Base-by-base conservation (phyloP, 495 filamentous ascomycete species). In the Recurvomyces mirabilis region DNA sequence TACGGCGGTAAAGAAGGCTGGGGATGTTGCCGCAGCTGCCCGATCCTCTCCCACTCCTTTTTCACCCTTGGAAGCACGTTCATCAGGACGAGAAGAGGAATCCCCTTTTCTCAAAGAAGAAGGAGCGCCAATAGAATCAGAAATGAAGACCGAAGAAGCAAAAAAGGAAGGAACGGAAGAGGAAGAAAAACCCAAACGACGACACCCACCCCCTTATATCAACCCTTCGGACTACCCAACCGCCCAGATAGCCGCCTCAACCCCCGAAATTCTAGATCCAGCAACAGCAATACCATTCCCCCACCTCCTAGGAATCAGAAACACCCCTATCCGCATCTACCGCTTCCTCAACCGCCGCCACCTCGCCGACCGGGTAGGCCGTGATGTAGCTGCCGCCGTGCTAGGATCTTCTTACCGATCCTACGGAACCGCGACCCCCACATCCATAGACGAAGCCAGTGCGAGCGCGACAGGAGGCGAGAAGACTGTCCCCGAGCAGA, bases 251-350 rank as follows among this genome's bases (percentile, higher is more conserved):
- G 75, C 87, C 0, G 54, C 70, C 17, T 60, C 68, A 17, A 65
- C 81, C 21, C 88, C 87, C 2, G 51, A 64, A 19, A 65, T 75
- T 3, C 61, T 82, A 40, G 66, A 68, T 24, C 87, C 86, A 25
- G 78, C 79, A 13, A 65, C 70, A n/a, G 72, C 81, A 6, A 71
- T 99, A 32, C 65, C 70, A 29, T 80, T 93, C 62, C 91, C 91
- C 0, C 87, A 95, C 58, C 73, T 96, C 38, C 82, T 99, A 21
- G 91, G 91, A 46, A 93, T 99, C 68, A 64, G 87, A 36, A 89
- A 93, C 64, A 95, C 87, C 0, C 85, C 86, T 0, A 84, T 77
- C 50, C 77, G 91, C 26, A 58, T 95, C 39, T 83, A 84, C 56
- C 85, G 91, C 34, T 99, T 86, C 71, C 68, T 99, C 30, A 94